Base-by-base conservation (phyloP, 305 asterid species). In the Fraxinus sp. region DNA sequence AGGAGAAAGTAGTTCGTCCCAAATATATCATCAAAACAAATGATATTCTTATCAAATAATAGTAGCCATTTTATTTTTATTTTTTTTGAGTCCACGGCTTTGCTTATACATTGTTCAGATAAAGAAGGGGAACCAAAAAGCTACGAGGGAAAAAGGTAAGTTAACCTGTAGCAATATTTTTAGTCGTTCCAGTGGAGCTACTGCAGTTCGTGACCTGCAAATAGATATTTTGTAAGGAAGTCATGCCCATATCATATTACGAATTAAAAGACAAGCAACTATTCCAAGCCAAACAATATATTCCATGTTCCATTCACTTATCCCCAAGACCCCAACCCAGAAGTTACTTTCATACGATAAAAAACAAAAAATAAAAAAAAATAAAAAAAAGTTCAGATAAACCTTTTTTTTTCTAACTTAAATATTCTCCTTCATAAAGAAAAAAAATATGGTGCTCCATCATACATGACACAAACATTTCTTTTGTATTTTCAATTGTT, bases 121-220 rank as follows among this genome's bases (percentile, higher is more conserved):
- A 78, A 73, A 37, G 80, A 8, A 20, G 35, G 8, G 33, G 37
- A 62, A 33, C 9, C 70, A 66, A 52, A 20, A 22, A 68, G 83
- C 57, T 36, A 28, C 4, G 4, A 28, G 22, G 39, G n/a, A 68
- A 66, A 10, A 68, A 30, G 5, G 75, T 68, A 3, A 83, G 49
- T 64, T 83, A 83, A 95, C 98, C 97, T 87, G 84, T 32, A 87
- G 88, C 80, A 87, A 75, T 73, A 87, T 87, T 83, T 87, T 87
- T 43, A 87, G 81, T 36, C 90, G 87, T 87, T 87, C 90, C 55
- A 87, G 37, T 5, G 90, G 90, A 35, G 90, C 90, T 73, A 87
- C 88, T 1, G 90, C 90, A 41, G 90, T 87, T 7, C 90, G 83
- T 30, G 90, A 87, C 88, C 98, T 95, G 96, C 75, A 90, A 70